These are phyloP conservation scores for Naegleria gruberi DNA, from an alignment of 208 protist species.

Conservation along the genomic window DNA sequence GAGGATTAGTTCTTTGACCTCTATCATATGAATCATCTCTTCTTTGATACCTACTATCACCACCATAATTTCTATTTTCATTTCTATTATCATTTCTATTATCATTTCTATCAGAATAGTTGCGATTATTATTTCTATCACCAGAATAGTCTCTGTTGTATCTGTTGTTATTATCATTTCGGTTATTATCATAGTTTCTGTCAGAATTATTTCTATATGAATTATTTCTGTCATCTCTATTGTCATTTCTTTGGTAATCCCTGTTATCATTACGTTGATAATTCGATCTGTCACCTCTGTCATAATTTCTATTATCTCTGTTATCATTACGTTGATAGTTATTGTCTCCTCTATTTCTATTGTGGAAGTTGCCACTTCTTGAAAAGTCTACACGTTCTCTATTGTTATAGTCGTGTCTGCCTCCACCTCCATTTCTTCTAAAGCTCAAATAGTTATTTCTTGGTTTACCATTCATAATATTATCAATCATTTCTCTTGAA, in stretches of 20 bases:
- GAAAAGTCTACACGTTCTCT: not conserved
- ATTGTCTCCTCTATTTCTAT: not conserved
- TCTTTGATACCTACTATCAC: not conserved
- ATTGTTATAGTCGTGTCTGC: not conserved
- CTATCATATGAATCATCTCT: not conserved
- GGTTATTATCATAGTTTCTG: not conserved
- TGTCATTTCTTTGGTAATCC: too few species aligned
- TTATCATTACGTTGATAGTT: not conserved
- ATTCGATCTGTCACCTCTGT: not conserved
- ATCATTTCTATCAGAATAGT: not conserved
- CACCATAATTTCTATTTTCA: not conserved
- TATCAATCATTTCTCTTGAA: not conserved
- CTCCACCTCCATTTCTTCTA: not conserved
- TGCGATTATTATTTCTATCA: not conserved
- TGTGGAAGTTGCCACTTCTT: not conserved
- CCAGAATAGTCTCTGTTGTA: not conserved
- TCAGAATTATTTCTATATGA: not conserved
- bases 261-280: not conserved
- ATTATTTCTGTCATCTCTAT: not conserved
- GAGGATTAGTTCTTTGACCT: not conserved
- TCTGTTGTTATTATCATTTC: not conserved
- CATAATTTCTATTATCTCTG: not conserved
- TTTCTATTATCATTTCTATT: too few species aligned
- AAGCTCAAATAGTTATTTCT: not conserved
- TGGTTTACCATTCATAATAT: not conserved